Conservation (phyloP, 1,284 basidiomycete genomes). For the Malassezia cuniculi region DNA sequence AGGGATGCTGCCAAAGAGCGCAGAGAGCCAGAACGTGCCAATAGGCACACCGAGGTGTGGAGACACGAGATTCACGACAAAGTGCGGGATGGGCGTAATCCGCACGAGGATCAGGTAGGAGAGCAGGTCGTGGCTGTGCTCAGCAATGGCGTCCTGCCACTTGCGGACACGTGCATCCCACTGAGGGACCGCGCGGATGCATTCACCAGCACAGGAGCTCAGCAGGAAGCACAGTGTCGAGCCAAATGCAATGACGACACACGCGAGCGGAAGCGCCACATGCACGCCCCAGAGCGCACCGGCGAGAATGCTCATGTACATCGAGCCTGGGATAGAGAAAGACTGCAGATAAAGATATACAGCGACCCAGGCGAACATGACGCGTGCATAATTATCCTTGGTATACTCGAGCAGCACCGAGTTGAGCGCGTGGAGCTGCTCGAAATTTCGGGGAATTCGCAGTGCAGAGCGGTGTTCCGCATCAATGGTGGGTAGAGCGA, state of each 20-base stretch:
- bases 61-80: slow-evolving; percentile 67
- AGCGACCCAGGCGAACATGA: slow-evolving; percentile 44
- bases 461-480: slow-evolving; percentile 26
- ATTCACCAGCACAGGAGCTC: slow-evolving; percentile 63
- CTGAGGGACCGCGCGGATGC: slow-evolving; percentile 50
- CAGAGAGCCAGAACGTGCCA: slow-evolving; percentile 74
- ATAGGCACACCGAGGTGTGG: slow-evolving; percentile 83
- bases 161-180: slow-evolving; percentile 64
- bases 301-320: slow-evolving; percentile 93
- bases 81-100: slow-evolving; percentile 75
- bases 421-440: slow-evolving; percentile 45
- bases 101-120: slow-evolving; percentile 69
- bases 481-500: slow-evolving; percentile 28
- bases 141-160: slow-evolving; percentile 62
- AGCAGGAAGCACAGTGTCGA: slow-evolving; percentile 86
- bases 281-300: slow-evolving; percentile 93
- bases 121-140: slow-evolving; percentile 64
- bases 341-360: slow-evolving; percentile 84
- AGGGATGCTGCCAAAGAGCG: slow-evolving; percentile 79
- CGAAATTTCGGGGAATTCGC: slow-evolving; percentile 45
- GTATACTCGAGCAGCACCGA: slow-evolving; percentile 46
- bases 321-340: slow-evolving; percentile 88
- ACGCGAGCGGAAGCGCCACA: slow-evolving; percentile 74
- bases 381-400: slow-evolving; percentile 39
- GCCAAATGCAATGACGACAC: slow-evolving; percentile 66